Percentiles rank a stretch among this genome's conserved stretches.
These are phyloP conservation scores for Anisodus acutangulus DNA, from an alignment of 257 asterid species.

Conservation along the genomic window DNA sequence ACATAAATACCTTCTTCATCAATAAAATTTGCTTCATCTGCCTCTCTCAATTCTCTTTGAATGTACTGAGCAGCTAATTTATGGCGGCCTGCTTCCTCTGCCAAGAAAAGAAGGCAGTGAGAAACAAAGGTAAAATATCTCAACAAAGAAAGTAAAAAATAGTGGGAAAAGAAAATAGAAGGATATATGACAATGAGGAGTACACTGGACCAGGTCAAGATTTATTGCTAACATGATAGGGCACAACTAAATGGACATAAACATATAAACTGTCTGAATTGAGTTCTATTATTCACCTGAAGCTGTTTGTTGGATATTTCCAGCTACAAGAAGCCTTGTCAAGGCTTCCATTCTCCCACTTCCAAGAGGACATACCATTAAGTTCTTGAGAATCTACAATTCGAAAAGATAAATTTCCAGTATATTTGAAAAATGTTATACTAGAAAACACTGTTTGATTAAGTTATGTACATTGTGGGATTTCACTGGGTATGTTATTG, in stretches of 20 bases:
- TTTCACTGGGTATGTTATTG: too few relatives aligned
- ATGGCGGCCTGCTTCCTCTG: slow-evolving; percentile 59
- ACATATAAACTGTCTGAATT: slow-evolving; percentile 9
- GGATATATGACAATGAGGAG: slow-evolving; percentile 1
- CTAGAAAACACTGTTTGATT: neutral
- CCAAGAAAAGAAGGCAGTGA: slow-evolving; percentile 27
- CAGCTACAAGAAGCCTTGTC: slow-evolving; percentile 62
- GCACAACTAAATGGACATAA: slow-evolving; percentile 18
- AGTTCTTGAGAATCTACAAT: slow-evolving; percentile 40
- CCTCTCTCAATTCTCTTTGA: slow-evolving; percentile 60
- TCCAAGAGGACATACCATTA: slow-evolving; percentile 77
- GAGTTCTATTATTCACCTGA: slow-evolving; percentile 51
- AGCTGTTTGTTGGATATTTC: slow-evolving; percentile 51
- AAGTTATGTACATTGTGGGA: neutral
- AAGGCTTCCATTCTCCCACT: slow-evolving; percentile 83
- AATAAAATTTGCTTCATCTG: slow-evolving; percentile 80
- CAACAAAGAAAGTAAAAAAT: neutral
- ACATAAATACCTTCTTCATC: slow-evolving; percentile 74
- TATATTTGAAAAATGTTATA: neutral
- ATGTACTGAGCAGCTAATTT: slow-evolving; percentile 55
- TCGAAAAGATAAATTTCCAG: slow-evolving; percentile 34
- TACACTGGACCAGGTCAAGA: neutral
- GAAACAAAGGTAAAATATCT: slow-evolving; percentile 26
- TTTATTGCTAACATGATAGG: neutral
- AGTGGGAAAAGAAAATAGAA: slow-evolving; percentile 22